Evolutionary conservation across 352 stramenopile genomes (phyloP), one percentile per base, ranked within the genome.

Genomic region (Phytophthora boehmeriae): DNA sequence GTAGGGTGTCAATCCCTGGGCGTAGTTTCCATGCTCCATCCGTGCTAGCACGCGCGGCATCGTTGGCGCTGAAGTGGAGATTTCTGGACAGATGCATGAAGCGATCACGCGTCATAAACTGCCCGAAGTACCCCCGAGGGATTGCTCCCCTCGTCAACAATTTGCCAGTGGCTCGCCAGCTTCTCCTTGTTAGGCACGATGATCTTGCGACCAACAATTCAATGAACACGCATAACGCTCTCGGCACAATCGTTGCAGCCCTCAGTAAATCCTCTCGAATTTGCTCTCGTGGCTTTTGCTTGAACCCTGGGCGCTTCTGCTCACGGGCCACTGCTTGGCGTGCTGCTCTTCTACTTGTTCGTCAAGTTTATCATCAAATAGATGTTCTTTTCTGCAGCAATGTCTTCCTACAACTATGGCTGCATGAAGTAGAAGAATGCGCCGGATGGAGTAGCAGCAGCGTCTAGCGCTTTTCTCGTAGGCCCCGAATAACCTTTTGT

Each of bases 401-500:
- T 52, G 17, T 36, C 8, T 19, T 35, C 30, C 45, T 25, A 52
- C 17, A 38, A 16, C 16, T 52, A 5, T 13, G 30, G 25, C 23
- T 36, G 45, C 25, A 52, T 39, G n/a, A 52, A 52, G 36, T 56
- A 47, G 22, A 56, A 56, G 19, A 59, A 59, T 4, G 52, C 27
- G 1, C 52, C 49, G 14, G 49, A 56, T 16, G 49, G 8, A 20
- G 49, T 56, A 9, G 34, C 10, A 14, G 34, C 49, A 8, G 49
- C 34, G 19, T 46, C 35, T 22, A 56, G 35, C 3, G 35, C 49
- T 16, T 23, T 47, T 34, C 2, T 3, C 1, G 49, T 56, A n/a
- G 49, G 49, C 1, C 49, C 49, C 5, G 35, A 56, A 23, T 47
- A 19, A 9, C 49, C 52, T n/a, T 16, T 19, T 6, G 16, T 59